A percentile compares a stretch with the other conserved stretches of the same genome.
phyloP scores from a whole-genome alignment of 441 rosid species.

The Viola pubescens region DNA sequence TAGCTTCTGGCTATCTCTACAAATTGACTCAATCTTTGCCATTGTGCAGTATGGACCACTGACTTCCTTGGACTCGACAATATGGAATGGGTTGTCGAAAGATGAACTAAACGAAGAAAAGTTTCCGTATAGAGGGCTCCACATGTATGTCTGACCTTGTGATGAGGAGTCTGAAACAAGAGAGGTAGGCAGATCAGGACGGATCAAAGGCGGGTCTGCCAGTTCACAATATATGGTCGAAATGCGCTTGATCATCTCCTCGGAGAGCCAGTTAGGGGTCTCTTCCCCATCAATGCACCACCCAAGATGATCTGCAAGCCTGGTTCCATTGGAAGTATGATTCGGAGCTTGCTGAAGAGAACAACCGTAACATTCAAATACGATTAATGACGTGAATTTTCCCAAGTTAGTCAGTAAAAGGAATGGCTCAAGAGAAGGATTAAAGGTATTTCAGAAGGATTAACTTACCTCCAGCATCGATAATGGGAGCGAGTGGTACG shows the following conservation, averaged over 20 bases:
- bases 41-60: constrained; percentile 47
- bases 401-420: background rate
- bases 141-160: constrained; percentile 21
- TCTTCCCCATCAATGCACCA: constrained; percentile 18
- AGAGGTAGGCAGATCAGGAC: constrained; percentile 34
- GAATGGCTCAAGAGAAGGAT: background rate
- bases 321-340: constrained; percentile 26
- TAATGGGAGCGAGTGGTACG: constrained; percentile 79
- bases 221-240: constrained; percentile 52
- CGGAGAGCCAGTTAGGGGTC: constrained; percentile 66
- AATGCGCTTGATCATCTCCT: constrained; percentile 76
- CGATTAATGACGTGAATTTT: background rate
- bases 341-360: constrained; percentile 33
- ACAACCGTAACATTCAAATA: background rate
- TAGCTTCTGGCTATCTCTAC: constrained; percentile 46
- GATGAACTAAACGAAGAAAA: constrained; percentile 41
- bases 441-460: background rate
- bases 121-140: constrained; percentile 32
- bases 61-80: constrained; percentile 39
- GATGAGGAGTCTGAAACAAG: constrained; percentile 39
- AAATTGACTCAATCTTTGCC: constrained; percentile 42
- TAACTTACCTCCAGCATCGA: constrained; percentile 78
- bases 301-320: constrained; percentile 42
- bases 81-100: constrained; percentile 33
- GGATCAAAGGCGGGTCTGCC: constrained; percentile 48